Evolutionary conservation across 371 early-diverging fungal genomes (phyloP).

Genomic region (Mucor saturninus): DNA sequence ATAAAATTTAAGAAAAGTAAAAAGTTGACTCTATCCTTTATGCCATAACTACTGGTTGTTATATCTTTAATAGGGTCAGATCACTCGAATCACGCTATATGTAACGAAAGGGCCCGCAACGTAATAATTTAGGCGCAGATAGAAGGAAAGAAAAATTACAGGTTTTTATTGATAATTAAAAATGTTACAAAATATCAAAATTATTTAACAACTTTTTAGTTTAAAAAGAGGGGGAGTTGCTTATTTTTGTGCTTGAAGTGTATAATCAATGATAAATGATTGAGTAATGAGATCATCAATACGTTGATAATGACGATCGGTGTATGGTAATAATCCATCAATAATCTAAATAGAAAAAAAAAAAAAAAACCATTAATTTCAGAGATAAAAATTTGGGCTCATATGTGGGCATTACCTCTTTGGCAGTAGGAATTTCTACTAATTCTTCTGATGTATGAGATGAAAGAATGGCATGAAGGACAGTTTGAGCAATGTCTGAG

Average conservation of each 20-base stretch:
- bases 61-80: no score
- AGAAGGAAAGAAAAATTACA: not conserved
- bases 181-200: constrained; percentile 1
- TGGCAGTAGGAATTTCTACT: constrained; percentile 74
- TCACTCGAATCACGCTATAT: no score
- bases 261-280: constrained; percentile 87
- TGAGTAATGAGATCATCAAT: constrained; percentile 84
- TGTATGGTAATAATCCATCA: constrained; percentile 86
- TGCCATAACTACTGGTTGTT: no score
- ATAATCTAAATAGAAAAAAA: constrained; percentile 49
- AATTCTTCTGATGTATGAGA: constrained; percentile 68
- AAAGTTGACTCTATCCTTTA: no score
- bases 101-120: no score
- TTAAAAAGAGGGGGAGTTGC: not conserved
- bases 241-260: constrained; percentile 70
- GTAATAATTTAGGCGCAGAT: no score
- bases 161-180: constrained; percentile 3
- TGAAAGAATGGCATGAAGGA: constrained; percentile 79
- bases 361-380: not conserved
- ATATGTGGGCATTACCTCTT: constrained; percentile 58
- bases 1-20: no score
- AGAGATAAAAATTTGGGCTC: not conserved
- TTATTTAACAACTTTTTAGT: not conserved
- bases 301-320: constrained; percentile 89
- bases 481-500: constrained; percentile 79